Evolutionary conservation across 2,329 filamentous ascomycete species (phyloP).

Genomic region (Colletotrichum kahawae): DNA sequence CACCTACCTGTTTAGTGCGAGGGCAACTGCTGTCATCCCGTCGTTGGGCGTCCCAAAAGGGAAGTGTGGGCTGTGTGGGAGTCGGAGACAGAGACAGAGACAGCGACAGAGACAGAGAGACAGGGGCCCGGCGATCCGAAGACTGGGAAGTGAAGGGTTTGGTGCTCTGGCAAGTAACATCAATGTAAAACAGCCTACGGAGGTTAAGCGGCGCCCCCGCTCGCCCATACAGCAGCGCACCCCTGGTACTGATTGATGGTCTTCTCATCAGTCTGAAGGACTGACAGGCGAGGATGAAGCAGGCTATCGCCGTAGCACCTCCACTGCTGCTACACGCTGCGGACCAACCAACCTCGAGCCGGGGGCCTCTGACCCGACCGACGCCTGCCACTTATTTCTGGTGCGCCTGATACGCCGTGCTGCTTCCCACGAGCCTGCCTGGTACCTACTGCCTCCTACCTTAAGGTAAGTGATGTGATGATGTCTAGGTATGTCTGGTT

Average conservation of each 20-base stretch:
- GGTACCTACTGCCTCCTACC: no score
- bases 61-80: constrained; percentile 16
- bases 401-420: constrained; percentile 6
- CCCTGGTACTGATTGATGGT: not conserved
- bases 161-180: constrained; percentile 24
- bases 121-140: constrained; percentile 5
- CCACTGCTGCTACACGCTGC: constrained; percentile 14
- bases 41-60: constrained; percentile 1
- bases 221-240: constrained; percentile 14
- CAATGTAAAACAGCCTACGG: constrained; percentile 42
- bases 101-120: not conserved
- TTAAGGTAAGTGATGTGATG: no score
- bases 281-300: not conserved
- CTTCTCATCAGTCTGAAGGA: not conserved
- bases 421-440: constrained; percentile 8
- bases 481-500: no score
- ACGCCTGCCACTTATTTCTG: not conserved
- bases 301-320: not conserved
- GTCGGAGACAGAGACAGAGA: not conserved
- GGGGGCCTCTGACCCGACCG: not conserved
- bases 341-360: constrained; percentile 12
- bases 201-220: constrained; percentile 29
- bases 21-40: constrained; percentile 9
- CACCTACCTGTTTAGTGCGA: not conserved
- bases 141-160: not conserved